Percentiles rank a stretch among this genome's conserved stretches.
Conservation (phyloP, 2,329 filamentous ascomycete genomes). For the Xylariaceae sp. region DNA sequence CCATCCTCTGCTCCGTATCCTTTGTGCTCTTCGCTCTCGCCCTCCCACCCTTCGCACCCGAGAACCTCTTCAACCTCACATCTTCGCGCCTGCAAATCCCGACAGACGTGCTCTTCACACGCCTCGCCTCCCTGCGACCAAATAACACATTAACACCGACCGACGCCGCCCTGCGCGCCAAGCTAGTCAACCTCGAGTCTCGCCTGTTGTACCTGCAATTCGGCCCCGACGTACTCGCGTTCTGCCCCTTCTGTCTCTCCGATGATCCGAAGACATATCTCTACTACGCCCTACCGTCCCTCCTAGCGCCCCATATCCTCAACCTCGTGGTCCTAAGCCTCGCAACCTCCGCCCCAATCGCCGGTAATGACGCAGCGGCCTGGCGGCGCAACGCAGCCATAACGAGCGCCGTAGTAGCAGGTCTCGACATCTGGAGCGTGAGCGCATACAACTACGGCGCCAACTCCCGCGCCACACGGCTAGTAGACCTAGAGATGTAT, state of each 20-base stretch:
- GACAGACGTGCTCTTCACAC: slow-evolving; percentile 78
- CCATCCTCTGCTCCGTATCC: slow-evolving; percentile 51
- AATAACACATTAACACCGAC: slow-evolving; percentile 43
- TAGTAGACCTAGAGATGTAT: slow-evolving; percentile 63
- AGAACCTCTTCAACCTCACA: slow-evolving; percentile 78
- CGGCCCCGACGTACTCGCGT: slow-evolving; percentile 67
- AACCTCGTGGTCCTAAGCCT: slow-evolving; percentile 71
- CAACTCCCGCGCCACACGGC: slow-evolving; percentile 59
- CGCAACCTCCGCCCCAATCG: slow-evolving; percentile 65
- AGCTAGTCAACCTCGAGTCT: slow-evolving; percentile 67
- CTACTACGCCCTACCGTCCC: slow-evolving; percentile 70
- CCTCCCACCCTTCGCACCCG: slow-evolving; percentile 63
- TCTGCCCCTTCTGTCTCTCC: slow-evolving; percentile 78
- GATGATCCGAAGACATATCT: slow-evolving; percentile 69
- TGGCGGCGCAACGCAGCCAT: slow-evolving; percentile 72
- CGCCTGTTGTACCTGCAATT: slow-evolving; percentile 78
- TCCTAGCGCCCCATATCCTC: slow-evolving; percentile 72
- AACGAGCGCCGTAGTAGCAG: slow-evolving; percentile 53
- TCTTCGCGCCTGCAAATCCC: slow-evolving; percentile 79
- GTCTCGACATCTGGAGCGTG: slow-evolving; percentile 63
- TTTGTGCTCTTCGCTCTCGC: slow-evolving; percentile 55
- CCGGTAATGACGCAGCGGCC: slow-evolving; percentile 48
- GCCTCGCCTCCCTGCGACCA: slow-evolving; percentile 58
- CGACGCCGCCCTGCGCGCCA: slow-evolving; percentile 63
- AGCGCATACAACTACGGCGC: slow-evolving; percentile 60